Evolutionary conservation across 2,329 filamentous ascomycete genomes (phyloP), one percentile per base, ranked within the genome.

Genomic region (Fusarium secorum): DNA sequence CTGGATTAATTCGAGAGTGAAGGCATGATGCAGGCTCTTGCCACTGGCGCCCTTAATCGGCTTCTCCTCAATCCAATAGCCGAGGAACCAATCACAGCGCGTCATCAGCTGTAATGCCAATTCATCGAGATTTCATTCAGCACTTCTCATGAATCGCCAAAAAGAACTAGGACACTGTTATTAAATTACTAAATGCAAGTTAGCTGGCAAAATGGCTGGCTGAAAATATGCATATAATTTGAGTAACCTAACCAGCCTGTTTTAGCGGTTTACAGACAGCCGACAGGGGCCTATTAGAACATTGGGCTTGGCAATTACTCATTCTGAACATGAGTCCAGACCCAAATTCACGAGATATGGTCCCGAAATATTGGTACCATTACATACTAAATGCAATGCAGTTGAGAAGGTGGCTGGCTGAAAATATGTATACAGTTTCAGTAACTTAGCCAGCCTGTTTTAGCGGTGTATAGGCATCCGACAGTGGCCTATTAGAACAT

Each of bases 171-270:
- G 14, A 39, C 2, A 14, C 11, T 7, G 24, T 26, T 5, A 14
- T 4, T 2, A 26, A 26, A 7, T 13, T 13, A 4, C 5, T 4
- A 2, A 26, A 13, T 13, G 18, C 13, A 13, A 28, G 4, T 3
- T 3, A 26, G 17, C 6, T 13, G 4, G 24, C 5, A 20, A 18
- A 20, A 44, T 18, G 24, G 24, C 42, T 28, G 24, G 42, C 17
- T 44, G 42, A 44, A 28, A 44, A 14, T 20, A 26, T 20, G 24
- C 17, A 44, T 44, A 26, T 4, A 20, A 7, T 9, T 44, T 44
- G 1, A 9, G 17, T 26, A 14, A 13, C 24, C 8, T 11, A 44
- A 17, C 11, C 17, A 26, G 42, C 17, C 18, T 17, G 24, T 11
- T 44, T 20, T 20, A 7, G 41, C 17, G 41, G 17, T 11, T 7